phyloP scores from a whole-genome alignment of 495 filamentous ascomycete genomes.

The Xylaria venustula region DNA sequence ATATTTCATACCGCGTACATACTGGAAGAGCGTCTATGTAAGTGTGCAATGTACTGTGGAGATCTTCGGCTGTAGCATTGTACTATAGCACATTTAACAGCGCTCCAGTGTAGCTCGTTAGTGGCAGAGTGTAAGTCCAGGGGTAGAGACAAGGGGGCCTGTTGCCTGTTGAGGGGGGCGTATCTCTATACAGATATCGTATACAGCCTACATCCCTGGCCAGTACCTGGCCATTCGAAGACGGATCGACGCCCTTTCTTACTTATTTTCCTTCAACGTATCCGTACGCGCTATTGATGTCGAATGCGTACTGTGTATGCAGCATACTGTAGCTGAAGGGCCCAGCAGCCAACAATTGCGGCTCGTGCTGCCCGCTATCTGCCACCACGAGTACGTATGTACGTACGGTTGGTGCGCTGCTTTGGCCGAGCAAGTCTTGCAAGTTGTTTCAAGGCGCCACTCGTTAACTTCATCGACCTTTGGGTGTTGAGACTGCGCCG shows the following conservation, averaged over 20 bases:
- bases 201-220: slow-evolving; percentile 1
- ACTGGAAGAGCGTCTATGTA: not conserved
- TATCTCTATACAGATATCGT: slow-evolving; percentile 10
- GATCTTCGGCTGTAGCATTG: slow-evolving; percentile 7
- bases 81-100: slow-evolving; percentile 23
- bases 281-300: not conserved
- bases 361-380: not conserved
- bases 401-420: no score
- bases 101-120: slow-evolving; percentile 29
- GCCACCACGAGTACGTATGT: no score
- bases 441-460: no score
- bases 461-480: no score
- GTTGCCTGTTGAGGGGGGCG: slow-evolving; percentile 1
- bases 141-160: no score
- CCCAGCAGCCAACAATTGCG: not conserved
- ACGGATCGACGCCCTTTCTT: slow-evolving; percentile 2
- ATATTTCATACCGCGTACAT: no score
- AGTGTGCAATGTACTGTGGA: not conserved
- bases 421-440: no score
- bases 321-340: not conserved
- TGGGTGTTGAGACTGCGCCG: no score
- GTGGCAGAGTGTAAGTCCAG: slow-evolving; percentile 27
- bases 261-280: not conserved
- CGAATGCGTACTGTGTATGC: slow-evolving; percentile 1
- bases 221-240: not conserved